Percentiles rank a stretch among this genome's conserved stretches.
Conservation (phyloP, 352 stramenopile species). For the Globisporangium abappressorium region DNA sequence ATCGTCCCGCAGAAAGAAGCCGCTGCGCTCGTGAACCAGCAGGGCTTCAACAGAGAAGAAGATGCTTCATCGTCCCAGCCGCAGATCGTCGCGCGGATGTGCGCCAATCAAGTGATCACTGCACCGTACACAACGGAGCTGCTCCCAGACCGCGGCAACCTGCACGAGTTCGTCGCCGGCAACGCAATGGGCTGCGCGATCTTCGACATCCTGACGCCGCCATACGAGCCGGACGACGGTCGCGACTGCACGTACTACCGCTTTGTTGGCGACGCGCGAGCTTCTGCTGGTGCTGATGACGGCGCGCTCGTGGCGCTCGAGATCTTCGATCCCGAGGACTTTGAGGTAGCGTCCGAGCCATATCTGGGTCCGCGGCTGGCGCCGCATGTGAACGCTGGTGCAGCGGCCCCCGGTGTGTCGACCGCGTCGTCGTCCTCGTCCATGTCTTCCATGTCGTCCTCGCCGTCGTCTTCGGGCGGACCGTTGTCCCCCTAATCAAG, state of each 20-base stretch:
- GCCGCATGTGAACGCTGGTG: no score
- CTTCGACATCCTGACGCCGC: slow-evolving; percentile 85
- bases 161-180: slow-evolving; percentile 78
- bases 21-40: not conserved
- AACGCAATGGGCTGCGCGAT: slow-evolving; percentile 73
- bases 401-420: not conserved
- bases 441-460: not conserved
- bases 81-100: slow-evolving; percentile 37
- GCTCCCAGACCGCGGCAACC: slow-evolving; percentile 64
- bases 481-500: not conserved
- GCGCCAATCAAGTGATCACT: slow-evolving; percentile 33
- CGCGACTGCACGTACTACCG: slow-evolving; percentile 80
- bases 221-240: slow-evolving; percentile 62
- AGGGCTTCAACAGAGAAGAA: not conserved
- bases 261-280: slow-evolving; percentile 26
- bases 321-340: slow-evolving; percentile 45
- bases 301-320: slow-evolving; percentile 37
- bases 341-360: slow-evolving; percentile 46
- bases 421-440: slow-evolving; percentile 8
- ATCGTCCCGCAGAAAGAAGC: slow-evolving; percentile 24
- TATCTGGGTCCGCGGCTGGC: slow-evolving; percentile 45
- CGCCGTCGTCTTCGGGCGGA: not conserved
- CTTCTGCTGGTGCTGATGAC: slow-evolving; percentile 8
- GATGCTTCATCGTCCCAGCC: not conserved
- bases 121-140: slow-evolving; percentile 69